A percentile compares a stretch with the other conserved stretches of the same genome.
phyloP scores from a whole-genome alignment of 1,284 basidiomycete species.

The Trichosporon sp. region DNA sequence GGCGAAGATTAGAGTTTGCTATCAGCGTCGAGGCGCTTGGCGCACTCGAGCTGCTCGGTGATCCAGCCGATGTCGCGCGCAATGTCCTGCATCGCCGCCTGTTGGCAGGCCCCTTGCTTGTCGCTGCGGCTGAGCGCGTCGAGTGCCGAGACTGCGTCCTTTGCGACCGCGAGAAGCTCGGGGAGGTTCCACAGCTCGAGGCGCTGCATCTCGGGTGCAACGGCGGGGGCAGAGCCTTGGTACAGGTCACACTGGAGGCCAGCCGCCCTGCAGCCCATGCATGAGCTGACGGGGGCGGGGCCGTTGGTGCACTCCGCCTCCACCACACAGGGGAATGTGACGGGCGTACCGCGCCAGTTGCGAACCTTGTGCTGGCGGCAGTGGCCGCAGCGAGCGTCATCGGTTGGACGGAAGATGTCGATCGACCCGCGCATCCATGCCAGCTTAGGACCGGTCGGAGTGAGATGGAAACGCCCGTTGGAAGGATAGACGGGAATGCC shows the following conservation, averaged over 20 bases:
- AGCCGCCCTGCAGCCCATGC: background rate
- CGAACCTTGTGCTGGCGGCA: background rate
- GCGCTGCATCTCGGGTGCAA: background rate
- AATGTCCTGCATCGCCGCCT: background rate
- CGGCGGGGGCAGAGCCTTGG: background rate
- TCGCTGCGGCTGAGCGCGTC: background rate
- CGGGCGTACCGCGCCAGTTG: conserved; percentile 7
- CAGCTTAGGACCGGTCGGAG: background rate
- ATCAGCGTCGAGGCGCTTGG: background rate
- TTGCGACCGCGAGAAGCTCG: background rate
- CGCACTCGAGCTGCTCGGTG: conserved; percentile 4
- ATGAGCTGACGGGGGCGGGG: background rate
- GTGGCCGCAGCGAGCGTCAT: conserved; percentile 10
- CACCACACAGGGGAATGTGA: background rate
- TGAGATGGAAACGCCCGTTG: background rate
- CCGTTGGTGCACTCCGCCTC: background rate
- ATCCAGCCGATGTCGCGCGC: background rate
- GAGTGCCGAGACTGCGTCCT: background rate
- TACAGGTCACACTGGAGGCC: conserved; percentile 11
- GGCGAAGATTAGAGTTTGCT: background rate
- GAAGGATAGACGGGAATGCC: background rate
- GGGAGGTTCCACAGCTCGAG: conserved; percentile 3
- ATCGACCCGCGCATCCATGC: background rate
- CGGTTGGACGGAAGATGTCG: background rate
- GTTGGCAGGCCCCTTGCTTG: background rate